Percentiles rank a stretch among this genome's conserved stretches.
phyloP scores from a whole-genome alignment of 164 flowering plant genomes.

The Vitis rotundifolia region DNA sequence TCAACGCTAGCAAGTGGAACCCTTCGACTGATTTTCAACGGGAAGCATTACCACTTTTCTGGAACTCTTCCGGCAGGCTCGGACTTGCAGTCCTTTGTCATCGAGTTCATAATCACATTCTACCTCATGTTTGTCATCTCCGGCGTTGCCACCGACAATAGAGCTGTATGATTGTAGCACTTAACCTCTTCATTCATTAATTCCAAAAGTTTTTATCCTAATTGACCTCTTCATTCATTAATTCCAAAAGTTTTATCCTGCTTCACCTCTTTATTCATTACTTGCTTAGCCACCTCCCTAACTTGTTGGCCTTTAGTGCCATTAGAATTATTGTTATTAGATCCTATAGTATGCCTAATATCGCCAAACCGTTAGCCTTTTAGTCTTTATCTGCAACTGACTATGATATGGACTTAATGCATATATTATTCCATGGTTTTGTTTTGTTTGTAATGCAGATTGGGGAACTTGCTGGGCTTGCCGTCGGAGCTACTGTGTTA shows the following conservation, averaged over 20 bases:
- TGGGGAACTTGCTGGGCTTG: conserved; percentile 88
- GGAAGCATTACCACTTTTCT: conserved; percentile 30
- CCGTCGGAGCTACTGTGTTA: conserved; percentile 74
- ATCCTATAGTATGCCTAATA: no score
- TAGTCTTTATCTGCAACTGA: no score
- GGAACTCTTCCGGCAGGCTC: conserved; percentile 54
- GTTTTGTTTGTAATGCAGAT: conserved; percentile 43
- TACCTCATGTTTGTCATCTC: conserved; percentile 66
- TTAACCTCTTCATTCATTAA: not conserved
- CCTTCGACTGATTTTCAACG: conserved; percentile 35
- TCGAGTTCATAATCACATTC: conserved; percentile 62
- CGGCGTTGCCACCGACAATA: conserved; percentile 58
- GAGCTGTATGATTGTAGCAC: conserved; percentile 36
- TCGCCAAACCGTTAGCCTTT: no score
- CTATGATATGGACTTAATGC: not conserved
- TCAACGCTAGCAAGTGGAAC: conserved; percentile 50
- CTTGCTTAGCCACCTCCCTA: no score
- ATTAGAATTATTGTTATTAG: no score
- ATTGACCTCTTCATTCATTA: no score
- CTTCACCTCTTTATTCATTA: no score
- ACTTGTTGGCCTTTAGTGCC: no score
- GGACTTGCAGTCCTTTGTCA: conserved; percentile 38
- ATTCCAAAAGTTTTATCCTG: no score
- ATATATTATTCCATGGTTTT: not conserved
- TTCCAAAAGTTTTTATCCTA: no score